Base-by-base conservation (phyloP, 441 rosid species). In the Melastoma candidum region DNA sequence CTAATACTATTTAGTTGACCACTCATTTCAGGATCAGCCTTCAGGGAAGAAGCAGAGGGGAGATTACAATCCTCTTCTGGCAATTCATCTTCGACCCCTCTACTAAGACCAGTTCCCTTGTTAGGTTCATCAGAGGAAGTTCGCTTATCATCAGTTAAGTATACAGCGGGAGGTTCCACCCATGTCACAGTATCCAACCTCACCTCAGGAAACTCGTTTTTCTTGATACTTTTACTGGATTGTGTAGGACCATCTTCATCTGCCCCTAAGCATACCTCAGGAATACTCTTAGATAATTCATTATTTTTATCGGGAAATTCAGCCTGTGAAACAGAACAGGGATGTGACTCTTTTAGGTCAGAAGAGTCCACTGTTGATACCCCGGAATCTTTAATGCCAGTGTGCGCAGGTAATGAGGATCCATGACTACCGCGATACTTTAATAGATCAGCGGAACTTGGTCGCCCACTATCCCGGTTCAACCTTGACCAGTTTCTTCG, bases 401-500 rank as follows among this genome's bases (percentile, higher is more conserved):
- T 80, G 53, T 66, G 84, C 63, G 64, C 61, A 49, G 80, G 74
- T 44, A 79, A 51, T 56, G 77, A 71, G 3, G 81, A 71, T 59
- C 85, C 92, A 63, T 79, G 79, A 57, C 79, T 85, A 69, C 82
- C 83, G 66, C 86, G 86, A 71, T 75, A 71, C 60, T 84, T 95
- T 71, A 55, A 68, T 57, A 79, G 60, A 60, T 85, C 98, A 44
- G 72, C 76, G 46, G 97, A 81, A 77, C 84, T 79, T 58, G 90
- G 81, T 63, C 90, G 83, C 51, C 80, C 80, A 63, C 76, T 77
- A 73, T 95, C 99, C 60, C 98, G 88, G 61, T 79, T 90, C 46
- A 76, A 71, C 70, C 80, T 80, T 48, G 99, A 81, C 81, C 99
- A 79, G 63, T 95, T 81, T 72, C 99, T 85, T 61, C 99, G 80